A percentile compares a stretch with the other conserved stretches of the same genome.
Evolutionary conservation across 768 basidiomycete genomes (phyloP).

Genomic region (Suillus brevipes): DNA sequence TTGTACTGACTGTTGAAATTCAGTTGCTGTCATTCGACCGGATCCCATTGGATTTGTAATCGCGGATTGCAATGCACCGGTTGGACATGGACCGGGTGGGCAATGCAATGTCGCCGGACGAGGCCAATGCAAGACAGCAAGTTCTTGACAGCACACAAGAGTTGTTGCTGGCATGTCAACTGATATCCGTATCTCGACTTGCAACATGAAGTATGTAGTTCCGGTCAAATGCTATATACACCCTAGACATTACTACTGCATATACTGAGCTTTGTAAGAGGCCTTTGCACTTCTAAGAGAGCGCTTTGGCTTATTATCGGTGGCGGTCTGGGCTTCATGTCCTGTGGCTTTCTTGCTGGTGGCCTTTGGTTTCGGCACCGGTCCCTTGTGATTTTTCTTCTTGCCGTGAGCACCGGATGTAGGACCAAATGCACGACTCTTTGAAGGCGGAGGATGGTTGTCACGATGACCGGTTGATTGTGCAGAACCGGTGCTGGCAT

Average conservation of each 20-base stretch:
- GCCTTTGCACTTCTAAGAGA: neutral
- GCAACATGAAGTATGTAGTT: neutral
- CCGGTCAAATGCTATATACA: neutral
- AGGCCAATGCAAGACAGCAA: neutral
- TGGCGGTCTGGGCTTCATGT: neutral
- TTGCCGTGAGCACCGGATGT: neutral
- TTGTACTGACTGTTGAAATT: neutral
- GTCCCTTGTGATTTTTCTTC: neutral
- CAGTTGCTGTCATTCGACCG: neutral
- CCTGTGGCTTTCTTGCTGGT: neutral
- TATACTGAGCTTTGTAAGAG: neutral
- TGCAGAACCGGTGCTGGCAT: neutral
- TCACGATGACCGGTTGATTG: neutral
- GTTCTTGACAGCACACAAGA: neutral
- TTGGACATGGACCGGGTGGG: neutral
- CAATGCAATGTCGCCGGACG: neutral
- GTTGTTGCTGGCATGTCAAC: neutral
- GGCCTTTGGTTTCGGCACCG: neutral
- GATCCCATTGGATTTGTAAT: neutral
- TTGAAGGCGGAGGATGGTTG: neutral
- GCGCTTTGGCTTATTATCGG: neutral
- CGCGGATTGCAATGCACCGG: neutral
- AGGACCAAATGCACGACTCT: neutral
- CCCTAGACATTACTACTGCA: neutral
- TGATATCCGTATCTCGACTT: neutral